A percentile compares a stretch with the other conserved stretches of the same genome.
Evolutionary conservation across 306 rosid species (phyloP).

Genomic region (Fragaria nilgerrensis): DNA sequence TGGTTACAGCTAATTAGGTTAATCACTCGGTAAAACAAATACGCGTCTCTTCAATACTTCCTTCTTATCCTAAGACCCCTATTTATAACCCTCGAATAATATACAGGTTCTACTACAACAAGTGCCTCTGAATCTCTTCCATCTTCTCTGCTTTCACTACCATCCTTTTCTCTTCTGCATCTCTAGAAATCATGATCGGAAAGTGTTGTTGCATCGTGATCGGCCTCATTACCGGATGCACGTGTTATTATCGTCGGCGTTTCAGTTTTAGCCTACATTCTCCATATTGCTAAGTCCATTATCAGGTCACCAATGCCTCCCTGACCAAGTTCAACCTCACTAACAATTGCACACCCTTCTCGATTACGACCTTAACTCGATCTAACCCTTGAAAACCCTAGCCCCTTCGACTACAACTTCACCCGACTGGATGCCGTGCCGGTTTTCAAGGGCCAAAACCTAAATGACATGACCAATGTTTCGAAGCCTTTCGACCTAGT

Average conservation of each 20-base stretch:
- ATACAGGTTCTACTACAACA: neutral
- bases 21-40: too few relatives aligned
- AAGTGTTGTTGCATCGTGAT: neutral
- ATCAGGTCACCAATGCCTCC: constrained; percentile 32
- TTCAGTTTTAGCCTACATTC: neutral
- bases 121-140: neutral
- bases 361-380: neutral
- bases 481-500: neutral
- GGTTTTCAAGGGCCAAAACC: neutral
- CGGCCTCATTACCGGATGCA: neutral
- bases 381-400: neutral
- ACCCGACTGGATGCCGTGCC: neutral
- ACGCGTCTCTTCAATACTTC: too few relatives aligned
- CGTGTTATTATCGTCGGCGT: neutral
- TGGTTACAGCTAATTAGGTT: too few relatives aligned
- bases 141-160: neutral
- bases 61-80: too few relatives aligned
- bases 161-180: neutral
- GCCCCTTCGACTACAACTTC: neutral
- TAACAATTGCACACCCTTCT: constrained; percentile 18
- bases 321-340: constrained; percentile 38
- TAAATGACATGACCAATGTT: neutral
- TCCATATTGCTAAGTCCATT: neutral
- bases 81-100: neutral
- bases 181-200: neutral